These are phyloP conservation scores for Wickerhamomyces chambardii DNA, from an alignment of 805 yeast species.

Conservation along the genomic window DNA sequence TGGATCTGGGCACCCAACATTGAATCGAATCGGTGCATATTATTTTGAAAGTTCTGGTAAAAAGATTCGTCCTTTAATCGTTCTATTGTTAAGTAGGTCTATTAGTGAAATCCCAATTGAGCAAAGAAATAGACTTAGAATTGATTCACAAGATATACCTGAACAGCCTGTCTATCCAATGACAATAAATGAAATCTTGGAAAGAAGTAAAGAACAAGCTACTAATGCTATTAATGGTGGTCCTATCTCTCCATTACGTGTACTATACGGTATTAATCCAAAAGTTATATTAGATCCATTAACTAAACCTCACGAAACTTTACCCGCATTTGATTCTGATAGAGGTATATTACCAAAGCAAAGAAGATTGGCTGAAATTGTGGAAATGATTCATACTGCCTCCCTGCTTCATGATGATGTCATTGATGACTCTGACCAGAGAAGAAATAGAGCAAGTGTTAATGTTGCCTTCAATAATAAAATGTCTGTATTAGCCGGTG, in stretches of 20 bases:
- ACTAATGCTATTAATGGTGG: constrained; percentile 34
- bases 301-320: constrained; percentile 66
- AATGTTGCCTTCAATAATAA: constrained; percentile 92
- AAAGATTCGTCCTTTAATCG: constrained; percentile 88
- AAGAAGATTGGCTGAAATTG: constrained; percentile 91
- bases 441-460: constrained; percentile 88
- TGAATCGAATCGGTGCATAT: constrained; percentile 87
- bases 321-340: constrained; percentile 48
- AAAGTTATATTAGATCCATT: constrained; percentile 72
- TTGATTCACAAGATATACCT: constrained; percentile 57
- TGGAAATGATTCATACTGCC: constrained; percentile 98
- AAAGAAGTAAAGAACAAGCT: constrained; percentile 40
- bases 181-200: constrained; percentile 16
- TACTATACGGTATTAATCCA: constrained; percentile 90
- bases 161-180: constrained; percentile 58
- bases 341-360: constrained; percentile 90
- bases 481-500: constrained; percentile 97
- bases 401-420: constrained; percentile 94
- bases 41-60: constrained; percentile 96
- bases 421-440: constrained; percentile 78
- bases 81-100: constrained; percentile 75
- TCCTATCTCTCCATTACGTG: constrained; percentile 70
- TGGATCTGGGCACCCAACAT: constrained; percentile 90
- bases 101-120: constrained; percentile 63
- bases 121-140: constrained; percentile 52